Evolutionary conservation across 225 moss, liverwort and hornwort genomes (phyloP).

Genomic region (Neckera pumila): DNA sequence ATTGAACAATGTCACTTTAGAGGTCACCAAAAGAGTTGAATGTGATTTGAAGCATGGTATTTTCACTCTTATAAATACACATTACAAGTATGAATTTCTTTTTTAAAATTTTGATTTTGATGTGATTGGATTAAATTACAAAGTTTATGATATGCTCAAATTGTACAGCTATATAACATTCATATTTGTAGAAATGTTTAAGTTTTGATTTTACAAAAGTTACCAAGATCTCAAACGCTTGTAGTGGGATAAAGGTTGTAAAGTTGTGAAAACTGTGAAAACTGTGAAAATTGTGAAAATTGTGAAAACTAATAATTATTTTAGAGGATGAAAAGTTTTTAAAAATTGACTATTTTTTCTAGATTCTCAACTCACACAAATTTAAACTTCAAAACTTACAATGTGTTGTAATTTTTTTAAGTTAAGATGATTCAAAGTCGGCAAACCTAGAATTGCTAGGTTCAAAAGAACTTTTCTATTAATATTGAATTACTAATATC

Average conservation of each 20-base stretch:
- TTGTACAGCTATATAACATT: background rate
- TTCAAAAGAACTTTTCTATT: too few relatives aligned
- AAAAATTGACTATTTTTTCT: background rate
- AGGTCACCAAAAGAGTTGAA: background rate
- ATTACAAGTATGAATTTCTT: background rate
- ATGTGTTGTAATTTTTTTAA: background rate
- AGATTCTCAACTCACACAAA: background rate
- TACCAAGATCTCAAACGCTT: background rate
- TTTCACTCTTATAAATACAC: background rate
- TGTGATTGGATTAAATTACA: background rate
- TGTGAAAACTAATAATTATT: too few relatives aligned
- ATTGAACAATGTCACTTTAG: background rate
- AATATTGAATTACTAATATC: too few relatives aligned
- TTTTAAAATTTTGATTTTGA: background rate
- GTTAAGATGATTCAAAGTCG: background rate
- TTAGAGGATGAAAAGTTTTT: too few relatives aligned
- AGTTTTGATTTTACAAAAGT: background rate
- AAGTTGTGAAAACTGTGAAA: too few relatives aligned
- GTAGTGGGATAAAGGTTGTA: too few relatives aligned
- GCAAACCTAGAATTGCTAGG: background rate
- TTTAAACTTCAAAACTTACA: background rate
- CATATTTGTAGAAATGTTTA: background rate
- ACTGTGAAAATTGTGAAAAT: too few relatives aligned
- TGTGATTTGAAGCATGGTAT: background rate
- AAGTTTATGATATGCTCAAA: background rate